phyloP scores from a whole-genome alignment of 768 basidiomycete species.

The Tephrocybe sp. region DNA sequence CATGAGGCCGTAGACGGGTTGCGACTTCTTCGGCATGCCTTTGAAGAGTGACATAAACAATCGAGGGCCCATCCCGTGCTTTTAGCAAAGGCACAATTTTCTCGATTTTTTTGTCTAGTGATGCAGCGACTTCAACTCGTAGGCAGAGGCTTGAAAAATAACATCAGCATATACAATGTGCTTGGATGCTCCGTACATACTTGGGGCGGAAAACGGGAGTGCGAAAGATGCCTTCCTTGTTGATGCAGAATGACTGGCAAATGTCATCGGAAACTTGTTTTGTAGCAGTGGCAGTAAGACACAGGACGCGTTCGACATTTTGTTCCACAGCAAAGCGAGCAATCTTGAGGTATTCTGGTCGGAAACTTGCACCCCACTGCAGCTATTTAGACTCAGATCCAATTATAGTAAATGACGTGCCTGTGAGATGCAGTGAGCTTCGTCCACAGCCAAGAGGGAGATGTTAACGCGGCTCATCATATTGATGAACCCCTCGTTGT shows the following conservation, averaged over 20 bases:
- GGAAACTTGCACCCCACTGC: constrained; percentile 18
- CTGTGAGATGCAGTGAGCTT: constrained; percentile 49
- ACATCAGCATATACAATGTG: too few relatives aligned
- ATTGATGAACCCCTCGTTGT: constrained; percentile 18
- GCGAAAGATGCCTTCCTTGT: constrained; percentile 13
- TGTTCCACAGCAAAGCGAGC: constrained; percentile 15
- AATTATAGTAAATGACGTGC: constrained; percentile 14
- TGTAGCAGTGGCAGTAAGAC: constrained; percentile 18
- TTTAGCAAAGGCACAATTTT: constrained; percentile 13
- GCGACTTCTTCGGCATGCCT: constrained; percentile 12
- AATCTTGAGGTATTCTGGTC: constrained; percentile 18
- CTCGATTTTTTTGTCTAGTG: constrained; percentile 10
- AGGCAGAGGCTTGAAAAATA: constrained; percentile 9
- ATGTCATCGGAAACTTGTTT: constrained; percentile 11
- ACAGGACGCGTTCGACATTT: constrained; percentile 15
- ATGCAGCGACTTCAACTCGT: constrained; percentile 9
- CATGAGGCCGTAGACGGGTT: constrained; percentile 5
- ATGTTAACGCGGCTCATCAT: constrained; percentile 44
- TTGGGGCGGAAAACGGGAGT: constrained; percentile 16
- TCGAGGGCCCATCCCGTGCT: constrained; percentile 10
- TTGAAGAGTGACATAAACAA: constrained; percentile 18
- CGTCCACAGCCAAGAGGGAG: constrained; percentile 48
- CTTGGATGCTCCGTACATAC: too few relatives aligned
- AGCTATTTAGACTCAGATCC: neutral
- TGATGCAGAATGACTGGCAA: constrained; percentile 11